Base-by-base conservation (phyloP, 2,329 filamentous ascomycete genomes). In the Cordyceps fumosorosea region DNA sequence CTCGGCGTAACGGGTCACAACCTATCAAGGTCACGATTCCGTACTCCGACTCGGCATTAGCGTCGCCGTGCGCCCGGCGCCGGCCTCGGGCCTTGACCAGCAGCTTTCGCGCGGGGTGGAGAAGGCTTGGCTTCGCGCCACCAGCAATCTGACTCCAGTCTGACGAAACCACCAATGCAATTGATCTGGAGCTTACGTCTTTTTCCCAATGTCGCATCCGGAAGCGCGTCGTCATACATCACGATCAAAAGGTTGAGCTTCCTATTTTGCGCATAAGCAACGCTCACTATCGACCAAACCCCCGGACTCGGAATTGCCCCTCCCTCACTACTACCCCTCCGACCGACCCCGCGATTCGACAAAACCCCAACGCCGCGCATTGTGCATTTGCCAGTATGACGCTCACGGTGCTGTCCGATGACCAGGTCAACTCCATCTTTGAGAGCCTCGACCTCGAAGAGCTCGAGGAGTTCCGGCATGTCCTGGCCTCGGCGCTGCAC, bases 321-420 rank as follows among this genome's bases (percentile, higher is more conserved):
- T 42, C 16, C n/a, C n/a, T n/a, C n/a, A n/a, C n/a, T n/a, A 18
- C 29, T 58, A 20, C 56, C 56, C 56, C 56, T 58, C 56, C 34
- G 26, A 54, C 56, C 34, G 26, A 54, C 59, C 59, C 59, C 52
- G 59, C 59, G 59, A 62, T 61, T 42, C n/a, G 24, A 14, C 29
- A 7, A 29, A 29, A 29, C 29, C 29, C 29, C 29, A 29, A 29
- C 29, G 5, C 20, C 32, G 47, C 55, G 20, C 24, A 42, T 29
- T 29, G 56, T 62, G 63, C 57, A 51, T 50, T n/a, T 62, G 51
- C 53, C 69, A 74, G 56, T 62, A 87, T 86, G 83, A 75, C 82
- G 56, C 77, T 88, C 66, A 81, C 83, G 1, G 74, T 88, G 22
- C 78, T 88, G 52, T 82, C 80, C 7, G 83, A 88, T 67, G 74